Percentiles rank a stretch among this genome's conserved stretches.
These are phyloP conservation scores for Hortaea werneckii DNA, from an alignment of 2,329 filamentous ascomycete genomes.

Conservation along the genomic window DNA sequence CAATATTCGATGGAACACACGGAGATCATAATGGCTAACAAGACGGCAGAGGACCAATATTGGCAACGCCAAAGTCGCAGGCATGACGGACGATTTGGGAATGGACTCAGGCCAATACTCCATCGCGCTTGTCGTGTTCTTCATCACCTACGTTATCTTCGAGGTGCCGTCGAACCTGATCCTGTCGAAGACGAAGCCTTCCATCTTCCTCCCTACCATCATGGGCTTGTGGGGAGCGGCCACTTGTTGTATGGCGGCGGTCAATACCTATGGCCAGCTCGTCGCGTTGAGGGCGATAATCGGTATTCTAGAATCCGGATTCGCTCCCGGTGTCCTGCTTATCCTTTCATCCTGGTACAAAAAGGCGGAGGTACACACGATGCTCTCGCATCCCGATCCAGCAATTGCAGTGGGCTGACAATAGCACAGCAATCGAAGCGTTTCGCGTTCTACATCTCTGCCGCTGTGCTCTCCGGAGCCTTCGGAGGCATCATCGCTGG, in stretches of 20 bases:
- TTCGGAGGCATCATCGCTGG: slow-evolving; percentile 36
- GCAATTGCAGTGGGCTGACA: too few relatives aligned
- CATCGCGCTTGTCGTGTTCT: slow-evolving; percentile 42
- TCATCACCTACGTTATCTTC: slow-evolving; percentile 9
- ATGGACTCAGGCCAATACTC: slow-evolving; percentile 42
- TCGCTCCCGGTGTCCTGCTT: slow-evolving; percentile 45
- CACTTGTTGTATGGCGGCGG: slow-evolving; percentile 40
- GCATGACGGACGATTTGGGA: slow-evolving; percentile 38
- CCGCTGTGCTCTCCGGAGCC: slow-evolving; percentile 45
- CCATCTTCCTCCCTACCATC: slow-evolving; percentile 40
- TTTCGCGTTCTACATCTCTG: slow-evolving; percentile 49
- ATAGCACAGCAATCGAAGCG: slow-evolving; percentile 40
- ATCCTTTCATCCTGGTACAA: slow-evolving; percentile 52
- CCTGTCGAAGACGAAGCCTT: slow-evolving; percentile 40
- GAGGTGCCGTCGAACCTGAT: slow-evolving; percentile 43
- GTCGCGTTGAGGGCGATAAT: slow-evolving; percentile 45
- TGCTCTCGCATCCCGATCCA: not conserved
- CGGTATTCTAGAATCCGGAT: slow-evolving; percentile 46
- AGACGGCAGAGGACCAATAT: slow-evolving; percentile 26
- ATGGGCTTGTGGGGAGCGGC: slow-evolving; percentile 46
- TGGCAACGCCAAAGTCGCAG: slow-evolving; percentile 41
- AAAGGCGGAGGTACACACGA: slow-evolving; percentile 17
- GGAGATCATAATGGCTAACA: too few relatives aligned
- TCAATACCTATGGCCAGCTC: slow-evolving; percentile 39
- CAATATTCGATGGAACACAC: not conserved